A percentile compares a stretch with the other conserved stretches of the same genome.
Evolutionary conservation across 2,329 filamentous ascomycete species (phyloP).

Genomic region (Aspergillus bombycis): DNA sequence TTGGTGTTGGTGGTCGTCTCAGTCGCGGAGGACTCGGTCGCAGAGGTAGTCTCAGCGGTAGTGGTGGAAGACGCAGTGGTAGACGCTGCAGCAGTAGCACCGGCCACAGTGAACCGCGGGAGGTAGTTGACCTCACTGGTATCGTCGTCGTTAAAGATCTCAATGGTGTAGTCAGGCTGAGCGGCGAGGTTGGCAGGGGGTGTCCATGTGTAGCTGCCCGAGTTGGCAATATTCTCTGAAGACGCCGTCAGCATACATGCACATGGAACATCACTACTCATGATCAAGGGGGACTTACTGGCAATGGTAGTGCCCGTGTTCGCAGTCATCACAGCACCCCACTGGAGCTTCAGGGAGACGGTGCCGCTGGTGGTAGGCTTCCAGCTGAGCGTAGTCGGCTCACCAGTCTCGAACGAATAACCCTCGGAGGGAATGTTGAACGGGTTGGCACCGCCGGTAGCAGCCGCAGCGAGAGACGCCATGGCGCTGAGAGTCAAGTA

Average conservation of each 20-base stretch:
- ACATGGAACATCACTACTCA: neutral
- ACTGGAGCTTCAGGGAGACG: slow-evolving; percentile 56
- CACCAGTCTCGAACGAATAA: slow-evolving; percentile 51
- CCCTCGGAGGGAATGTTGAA: slow-evolving; percentile 52
- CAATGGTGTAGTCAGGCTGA: slow-evolving; percentile 55
- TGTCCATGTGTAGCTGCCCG: slow-evolving; percentile 53
- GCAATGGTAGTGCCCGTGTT: slow-evolving; percentile 46
- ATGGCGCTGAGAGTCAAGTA: slow-evolving; percentile 49
- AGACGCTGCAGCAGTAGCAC: slow-evolving; percentile 43
- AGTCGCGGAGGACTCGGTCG: slow-evolving; percentile 27
- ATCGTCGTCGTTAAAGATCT: slow-evolving; percentile 55
- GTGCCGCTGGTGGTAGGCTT: slow-evolving; percentile 53
- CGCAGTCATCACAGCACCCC: slow-evolving; percentile 47
- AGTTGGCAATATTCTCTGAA: slow-evolving; percentile 52
- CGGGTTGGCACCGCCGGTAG: slow-evolving; percentile 45
- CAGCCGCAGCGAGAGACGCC: slow-evolving; percentile 47
- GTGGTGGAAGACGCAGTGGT: slow-evolving; percentile 30
- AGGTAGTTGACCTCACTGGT: slow-evolving; percentile 54
- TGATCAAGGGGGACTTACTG: slow-evolving; percentile 38
- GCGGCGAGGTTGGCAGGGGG: slow-evolving; percentile 45
- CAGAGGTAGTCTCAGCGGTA: slow-evolving; percentile 21
- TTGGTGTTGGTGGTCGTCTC: slow-evolving; percentile 24
- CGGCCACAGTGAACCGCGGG: slow-evolving; percentile 54
- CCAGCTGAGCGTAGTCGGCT: slow-evolving; percentile 54
- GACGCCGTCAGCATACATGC: slow-evolving; percentile 10